Evolutionary conservation across 2,329 filamentous ascomycete species (phyloP).

Genomic region (Diaporthe ilicicola): DNA sequence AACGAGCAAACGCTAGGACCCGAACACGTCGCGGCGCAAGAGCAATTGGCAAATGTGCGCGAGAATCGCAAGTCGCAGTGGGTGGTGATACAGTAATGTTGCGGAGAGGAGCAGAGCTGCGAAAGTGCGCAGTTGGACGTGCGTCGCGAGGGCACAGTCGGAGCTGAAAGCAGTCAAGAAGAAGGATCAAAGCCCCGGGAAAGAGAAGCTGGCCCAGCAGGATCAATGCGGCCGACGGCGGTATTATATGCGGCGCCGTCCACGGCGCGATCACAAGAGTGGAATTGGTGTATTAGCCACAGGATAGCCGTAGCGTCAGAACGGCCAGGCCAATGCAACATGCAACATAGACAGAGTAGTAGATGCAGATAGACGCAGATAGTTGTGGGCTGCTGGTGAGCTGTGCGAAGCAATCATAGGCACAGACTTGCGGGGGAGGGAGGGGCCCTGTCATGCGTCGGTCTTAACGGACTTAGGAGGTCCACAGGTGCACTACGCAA

Average conservation of each 20-base stretch:
- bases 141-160: not conserved
- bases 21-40: not conserved
- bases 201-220: not conserved
- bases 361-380: not conserved
- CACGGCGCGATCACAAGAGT: slow-evolving; percentile 8
- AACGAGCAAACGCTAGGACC: not conserved
- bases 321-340: not conserved
- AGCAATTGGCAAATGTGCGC: not conserved
- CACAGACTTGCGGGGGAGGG: not conserved
- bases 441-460: not conserved
- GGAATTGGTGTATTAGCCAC: slow-evolving; percentile 12
- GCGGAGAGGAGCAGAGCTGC: not conserved
- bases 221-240: slow-evolving; percentile 24
- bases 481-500: not conserved
- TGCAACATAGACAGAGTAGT: not conserved
- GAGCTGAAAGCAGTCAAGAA: slow-evolving; percentile 8
- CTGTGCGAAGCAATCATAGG: slow-evolving; percentile 1
- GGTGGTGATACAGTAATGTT: not conserved
- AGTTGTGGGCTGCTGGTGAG: slow-evolving; percentile 1
- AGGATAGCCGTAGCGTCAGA: not conserved
- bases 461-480: slow-evolving; percentile 15
- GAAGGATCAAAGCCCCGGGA: not conserved
- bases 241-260: slow-evolving; percentile 15
- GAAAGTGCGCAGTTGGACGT: not conserved
- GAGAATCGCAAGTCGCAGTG: not conserved